phyloP scores from a whole-genome alignment of 2,329 filamentous ascomycete genomes.

The Emmonsiellopsis sp. region DNA sequence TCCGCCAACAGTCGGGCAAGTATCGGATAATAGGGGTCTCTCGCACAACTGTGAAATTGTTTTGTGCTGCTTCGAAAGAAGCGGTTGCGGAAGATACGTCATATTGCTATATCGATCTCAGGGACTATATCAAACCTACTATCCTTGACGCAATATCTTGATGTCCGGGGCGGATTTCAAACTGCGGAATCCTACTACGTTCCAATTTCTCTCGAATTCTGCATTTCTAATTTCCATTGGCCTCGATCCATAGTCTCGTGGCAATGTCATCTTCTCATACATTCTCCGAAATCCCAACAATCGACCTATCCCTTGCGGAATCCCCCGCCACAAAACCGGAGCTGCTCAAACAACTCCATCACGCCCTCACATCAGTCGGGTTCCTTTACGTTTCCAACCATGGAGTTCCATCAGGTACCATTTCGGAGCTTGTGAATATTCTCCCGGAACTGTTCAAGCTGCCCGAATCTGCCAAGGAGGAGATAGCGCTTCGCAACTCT shows the following conservation, averaged over 20 bases:
- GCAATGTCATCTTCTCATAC: slow-evolving; percentile 4
- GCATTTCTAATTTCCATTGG: not conserved
- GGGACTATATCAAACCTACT: too few relatives aligned
- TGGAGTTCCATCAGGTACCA: slow-evolving; percentile 11
- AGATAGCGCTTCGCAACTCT: slow-evolving; percentile 36
- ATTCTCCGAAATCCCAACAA: slow-evolving; percentile 34
- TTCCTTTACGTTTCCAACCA: slow-evolving; percentile 21
- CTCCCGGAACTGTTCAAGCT: slow-evolving; percentile 17
- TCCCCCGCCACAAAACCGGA: slow-evolving; percentile 24
- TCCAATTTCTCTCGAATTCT: not conserved
- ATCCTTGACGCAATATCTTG: too few relatives aligned
- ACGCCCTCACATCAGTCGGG: slow-evolving; percentile 16
- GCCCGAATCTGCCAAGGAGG: slow-evolving; percentile 13
- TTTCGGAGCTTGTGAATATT: slow-evolving; percentile 12
- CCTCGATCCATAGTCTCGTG: not conserved
- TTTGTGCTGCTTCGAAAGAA: too few relatives aligned
- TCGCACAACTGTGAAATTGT: too few relatives aligned
- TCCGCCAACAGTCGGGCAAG: too few relatives aligned
- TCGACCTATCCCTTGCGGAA: slow-evolving; percentile 41
- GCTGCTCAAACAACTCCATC: slow-evolving; percentile 29
- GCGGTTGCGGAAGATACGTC: too few relatives aligned
- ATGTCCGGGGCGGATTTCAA: too few relatives aligned
- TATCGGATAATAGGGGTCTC: too few relatives aligned
- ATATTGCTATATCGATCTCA: too few relatives aligned
- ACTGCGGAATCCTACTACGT: too few relatives aligned